Conservation (phyloP, 2,329 filamentous ascomycete species). For the Phialemonium atrogriseum region DNA sequence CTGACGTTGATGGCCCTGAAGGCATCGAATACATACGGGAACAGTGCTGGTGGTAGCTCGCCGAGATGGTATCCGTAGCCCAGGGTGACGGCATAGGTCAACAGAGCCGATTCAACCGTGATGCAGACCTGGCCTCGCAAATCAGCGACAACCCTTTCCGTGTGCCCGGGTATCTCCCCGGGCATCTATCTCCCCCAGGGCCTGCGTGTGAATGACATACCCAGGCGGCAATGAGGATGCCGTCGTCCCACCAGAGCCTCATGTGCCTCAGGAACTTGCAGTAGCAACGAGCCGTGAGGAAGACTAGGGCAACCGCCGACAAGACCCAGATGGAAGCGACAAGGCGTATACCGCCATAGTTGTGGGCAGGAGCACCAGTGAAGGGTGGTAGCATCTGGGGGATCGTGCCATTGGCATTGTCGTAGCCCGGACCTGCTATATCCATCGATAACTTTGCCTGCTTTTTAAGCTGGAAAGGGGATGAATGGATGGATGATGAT, state of each 20-base stretch:
- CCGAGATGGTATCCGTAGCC: slow-evolving; percentile 16
- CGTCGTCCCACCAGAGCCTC: slow-evolving; percentile 16
- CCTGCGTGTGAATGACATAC: too few relatives aligned
- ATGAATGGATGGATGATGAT: too few relatives aligned
- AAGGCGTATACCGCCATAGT: slow-evolving; percentile 8
- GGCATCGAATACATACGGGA: slow-evolving; percentile 11
- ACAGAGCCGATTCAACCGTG: slow-evolving; percentile 8
- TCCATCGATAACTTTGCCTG: too few relatives aligned
- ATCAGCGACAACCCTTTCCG: too few relatives aligned
- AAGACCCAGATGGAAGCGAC: slow-evolving; percentile 4
- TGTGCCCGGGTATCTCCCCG: too few relatives aligned
- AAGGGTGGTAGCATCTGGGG: too few relatives aligned
- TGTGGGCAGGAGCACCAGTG: slow-evolving; percentile 10
- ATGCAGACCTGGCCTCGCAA: slow-evolving; percentile 7
- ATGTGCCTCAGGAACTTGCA: slow-evolving; percentile 13
- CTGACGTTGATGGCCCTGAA: slow-evolving; percentile 12
- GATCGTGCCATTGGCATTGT: too few relatives aligned
- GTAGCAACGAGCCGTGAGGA: slow-evolving; percentile 10
- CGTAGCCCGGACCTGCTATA: too few relatives aligned
- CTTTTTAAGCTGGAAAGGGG: too few relatives aligned
- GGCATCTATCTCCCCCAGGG: too few relatives aligned
- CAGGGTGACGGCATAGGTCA: slow-evolving; percentile 8
- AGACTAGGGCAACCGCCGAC: not conserved
- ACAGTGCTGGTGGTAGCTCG: slow-evolving; percentile 7
- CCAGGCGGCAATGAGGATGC: slow-evolving; percentile 14